These are phyloP conservation scores for Vitis hybrid DNA, from an alignment of 177 flowering plant species.

Conservation along the genomic window DNA sequence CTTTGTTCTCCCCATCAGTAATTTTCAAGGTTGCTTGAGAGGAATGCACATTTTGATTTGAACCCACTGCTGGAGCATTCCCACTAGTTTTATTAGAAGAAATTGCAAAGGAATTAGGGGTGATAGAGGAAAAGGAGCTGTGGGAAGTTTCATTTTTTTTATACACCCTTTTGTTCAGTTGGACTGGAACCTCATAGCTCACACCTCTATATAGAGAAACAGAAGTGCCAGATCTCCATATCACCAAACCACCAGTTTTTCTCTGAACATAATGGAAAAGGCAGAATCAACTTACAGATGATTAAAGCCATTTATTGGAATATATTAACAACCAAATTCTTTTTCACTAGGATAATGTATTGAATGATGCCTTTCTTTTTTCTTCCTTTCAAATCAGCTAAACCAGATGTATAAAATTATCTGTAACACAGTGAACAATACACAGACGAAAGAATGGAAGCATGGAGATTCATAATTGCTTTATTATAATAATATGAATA, in stretches of 20 bases:
- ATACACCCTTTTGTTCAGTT: constrained; percentile 30
- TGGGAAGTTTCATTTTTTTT: constrained; percentile 22
- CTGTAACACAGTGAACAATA: not conserved
- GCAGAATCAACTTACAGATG: not conserved
- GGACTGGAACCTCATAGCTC: constrained; percentile 52
- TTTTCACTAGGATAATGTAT: not conserved
- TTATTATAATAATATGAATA: not conserved
- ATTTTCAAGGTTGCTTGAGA: constrained; percentile 22
- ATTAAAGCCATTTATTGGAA: not conserved
- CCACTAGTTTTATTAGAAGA: constrained; percentile 15
- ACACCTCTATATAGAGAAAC: constrained; percentile 81
- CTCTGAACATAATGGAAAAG: constrained; percentile 43
- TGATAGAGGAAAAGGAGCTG: not conserved
- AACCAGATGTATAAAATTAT: too few species aligned
- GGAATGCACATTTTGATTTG: constrained; percentile 17
- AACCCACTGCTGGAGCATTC: constrained; percentile 17
- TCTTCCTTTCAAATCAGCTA: too few species aligned
- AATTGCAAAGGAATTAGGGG: constrained; percentile 12
- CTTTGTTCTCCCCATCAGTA: constrained; percentile 25
- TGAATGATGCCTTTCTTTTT: not conserved
- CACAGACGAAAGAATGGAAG: not conserved
- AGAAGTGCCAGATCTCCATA: constrained; percentile 93
- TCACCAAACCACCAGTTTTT: constrained; percentile 93
- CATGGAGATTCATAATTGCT: not conserved
- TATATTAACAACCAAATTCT: not conserved